Evolutionary conservation across 306 rosid species (phyloP).

Genomic region (Quercus engelmannii): DNA sequence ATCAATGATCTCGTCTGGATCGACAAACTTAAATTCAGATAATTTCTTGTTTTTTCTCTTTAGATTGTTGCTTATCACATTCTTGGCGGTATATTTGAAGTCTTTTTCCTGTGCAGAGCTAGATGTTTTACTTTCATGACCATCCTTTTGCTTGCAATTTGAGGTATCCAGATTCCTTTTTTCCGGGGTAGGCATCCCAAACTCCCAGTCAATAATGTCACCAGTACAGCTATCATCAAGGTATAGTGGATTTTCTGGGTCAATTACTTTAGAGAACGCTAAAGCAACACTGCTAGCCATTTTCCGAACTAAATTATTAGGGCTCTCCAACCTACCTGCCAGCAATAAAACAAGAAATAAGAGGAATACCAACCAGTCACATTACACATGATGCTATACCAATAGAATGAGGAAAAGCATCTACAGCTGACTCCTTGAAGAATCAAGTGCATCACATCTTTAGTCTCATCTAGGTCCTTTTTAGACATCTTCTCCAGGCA

Average conservation of each 20-base stretch:
- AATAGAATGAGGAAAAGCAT: conserved; percentile 24
- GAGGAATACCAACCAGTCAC: conserved; percentile 12
- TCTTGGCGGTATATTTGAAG: conserved; percentile 26
- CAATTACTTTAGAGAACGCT: conserved; percentile 80
- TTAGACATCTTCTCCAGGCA: conserved; percentile 70
- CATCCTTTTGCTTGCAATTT: conserved; percentile 29
- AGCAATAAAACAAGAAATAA: conserved; percentile 30
- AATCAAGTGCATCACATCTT: conserved; percentile 71
- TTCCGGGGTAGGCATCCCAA: conserved; percentile 47
- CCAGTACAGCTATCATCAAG: conserved; percentile 78
- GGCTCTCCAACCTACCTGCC: conserved; percentile 97
- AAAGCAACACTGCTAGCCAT: conserved; percentile 87
- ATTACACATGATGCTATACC: conserved; percentile 18
- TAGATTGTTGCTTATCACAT: conserved; percentile 21
- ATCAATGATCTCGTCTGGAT: conserved; percentile 94
- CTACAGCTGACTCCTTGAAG: conserved; percentile 97
- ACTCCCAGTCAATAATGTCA: conserved; percentile 80
- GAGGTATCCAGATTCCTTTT: conserved; percentile 33
- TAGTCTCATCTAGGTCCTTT: conserved; percentile 70
- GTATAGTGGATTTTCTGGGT: conserved; percentile 87
- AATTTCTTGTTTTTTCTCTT: conserved; percentile 50
- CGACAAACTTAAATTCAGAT: conserved; percentile 52
- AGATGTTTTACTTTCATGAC: conserved; percentile 26
- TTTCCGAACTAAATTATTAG: conserved; percentile 68
- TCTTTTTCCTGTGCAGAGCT: conserved; percentile 29